phyloP scores from a whole-genome alignment of 176 grass and related monocot species.

The Eragrostis curvula region DNA sequence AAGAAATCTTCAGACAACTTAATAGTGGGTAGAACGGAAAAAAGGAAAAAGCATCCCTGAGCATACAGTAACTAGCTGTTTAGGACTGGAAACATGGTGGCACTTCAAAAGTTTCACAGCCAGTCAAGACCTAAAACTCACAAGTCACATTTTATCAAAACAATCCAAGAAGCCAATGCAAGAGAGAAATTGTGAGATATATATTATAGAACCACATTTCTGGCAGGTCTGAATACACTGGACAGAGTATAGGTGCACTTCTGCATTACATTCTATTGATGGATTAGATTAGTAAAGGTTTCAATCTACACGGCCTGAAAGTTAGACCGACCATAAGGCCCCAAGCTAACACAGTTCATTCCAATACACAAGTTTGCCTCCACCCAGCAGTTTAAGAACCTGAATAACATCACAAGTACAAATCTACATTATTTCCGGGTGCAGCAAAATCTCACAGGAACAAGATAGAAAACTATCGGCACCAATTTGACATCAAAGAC shows the following conservation, averaged over 20 bases:
- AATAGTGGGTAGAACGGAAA: neutral
- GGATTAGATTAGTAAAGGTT: neutral
- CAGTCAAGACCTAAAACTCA: neutral
- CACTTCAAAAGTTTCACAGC: neutral
- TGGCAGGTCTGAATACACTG: conserved; percentile 8
- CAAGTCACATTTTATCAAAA: conserved; percentile 1
- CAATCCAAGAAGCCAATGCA: neutral
- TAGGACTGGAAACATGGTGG: neutral
- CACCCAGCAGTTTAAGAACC: neutral
- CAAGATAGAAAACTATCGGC: neutral
- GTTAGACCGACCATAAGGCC: neutral
- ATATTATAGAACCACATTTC: neutral
- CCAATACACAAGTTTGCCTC: neutral
- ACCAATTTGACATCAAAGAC: neutral
- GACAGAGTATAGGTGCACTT: neutral
- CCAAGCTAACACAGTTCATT: conserved; percentile 1
- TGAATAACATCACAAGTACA: conserved; percentile 6
- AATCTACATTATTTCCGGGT: neutral
- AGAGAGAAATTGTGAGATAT: neutral
- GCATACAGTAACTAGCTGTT: conserved; percentile 1
- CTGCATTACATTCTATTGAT: neutral
- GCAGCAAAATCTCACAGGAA: neutral
- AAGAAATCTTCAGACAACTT: neutral
- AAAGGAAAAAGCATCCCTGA: neutral
- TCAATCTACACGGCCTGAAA: neutral